Base-by-base conservation (phyloP, 257 asterid species). In the Thymus mandschuricus region DNA sequence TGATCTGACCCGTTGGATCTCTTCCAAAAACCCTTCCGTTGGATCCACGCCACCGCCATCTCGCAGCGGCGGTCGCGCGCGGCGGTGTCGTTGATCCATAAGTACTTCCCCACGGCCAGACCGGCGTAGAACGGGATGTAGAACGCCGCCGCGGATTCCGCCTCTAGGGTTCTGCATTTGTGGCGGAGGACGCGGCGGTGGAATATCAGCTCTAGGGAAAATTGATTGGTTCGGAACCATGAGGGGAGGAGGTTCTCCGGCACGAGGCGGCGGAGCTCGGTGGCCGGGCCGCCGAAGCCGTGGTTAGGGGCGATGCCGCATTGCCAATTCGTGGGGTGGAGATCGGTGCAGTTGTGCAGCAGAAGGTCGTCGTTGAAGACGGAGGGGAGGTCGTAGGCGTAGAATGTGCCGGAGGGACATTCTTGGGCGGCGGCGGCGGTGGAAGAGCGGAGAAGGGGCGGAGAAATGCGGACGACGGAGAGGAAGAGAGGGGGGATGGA, bases 71-170 rank as follows among this genome's bases (percentile, higher is more conserved):
- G 46, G 76, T 88, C 91, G 30, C 85, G 82, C 44, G 59, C 55
- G 6, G 85, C 71, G 6, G 88, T 79, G 52, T 79, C 81, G 54
- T 81, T 79, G 13, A 30, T 31, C 88, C 87, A 88, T n/a, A 88
- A 54, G 77, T 82, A 74, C 48, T 70, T 84, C 0, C 84, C 89
- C 1, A 82, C 78, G 0, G 86, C 88, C 61, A 88, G 82, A 6
- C 92, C 95, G 4, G 83, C 89, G 71, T 88, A 88, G 41, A 82
- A 82, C 0, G 92, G 95, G 3, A 86, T 77, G 75, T 82, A 88
- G 73, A 76, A 86, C 10, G 86, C 89, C 8, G 80, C 30, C 3
- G 95, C 92, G 2, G 78, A 70, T 28, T 77, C 72, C 10, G 86
- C 84, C 65, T 82, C 75, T 33, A 64, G 8, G n/a, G 88, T 86